phyloP scores from a whole-genome alignment of 1,284 basidiomycete species.

The Tilletia horrida region DNA sequence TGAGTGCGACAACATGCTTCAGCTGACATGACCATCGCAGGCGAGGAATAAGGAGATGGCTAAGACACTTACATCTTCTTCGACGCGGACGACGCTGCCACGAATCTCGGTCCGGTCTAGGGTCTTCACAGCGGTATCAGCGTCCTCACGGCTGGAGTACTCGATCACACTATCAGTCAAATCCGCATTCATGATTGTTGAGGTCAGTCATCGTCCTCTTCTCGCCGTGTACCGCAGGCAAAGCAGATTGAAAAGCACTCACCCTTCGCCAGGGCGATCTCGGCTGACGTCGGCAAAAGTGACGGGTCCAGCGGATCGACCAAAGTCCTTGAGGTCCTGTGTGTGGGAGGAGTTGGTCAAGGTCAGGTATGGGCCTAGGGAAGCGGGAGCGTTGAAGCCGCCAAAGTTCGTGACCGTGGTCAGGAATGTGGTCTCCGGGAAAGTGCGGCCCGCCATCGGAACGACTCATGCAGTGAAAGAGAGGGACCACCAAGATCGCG shows the following conservation, averaged over 20 bases:
- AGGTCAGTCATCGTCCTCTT: background rate
- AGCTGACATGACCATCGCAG: background rate
- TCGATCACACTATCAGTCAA: conserved; percentile 41
- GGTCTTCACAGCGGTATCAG: conserved; percentile 48
- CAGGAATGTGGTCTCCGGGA: no score
- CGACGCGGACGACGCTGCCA: conserved; percentile 49
- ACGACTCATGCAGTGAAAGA: no score
- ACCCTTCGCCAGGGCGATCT: conserved; percentile 48
- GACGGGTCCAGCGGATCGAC: conserved; percentile 73
- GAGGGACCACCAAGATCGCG: no score
- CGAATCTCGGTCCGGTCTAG: conserved; percentile 53
- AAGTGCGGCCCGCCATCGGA: no score
- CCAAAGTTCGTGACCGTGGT: no score
- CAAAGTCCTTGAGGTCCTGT: conserved; percentile 97
- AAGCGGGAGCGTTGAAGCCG: no score
- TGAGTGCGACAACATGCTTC: background rate
- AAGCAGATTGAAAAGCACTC: background rate
- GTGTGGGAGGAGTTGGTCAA: conserved; percentile 68
- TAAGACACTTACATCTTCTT: conserved; percentile 21
- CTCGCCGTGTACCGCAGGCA: background rate
- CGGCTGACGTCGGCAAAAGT: conserved; percentile 50
- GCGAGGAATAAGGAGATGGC: background rate
- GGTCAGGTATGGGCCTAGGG: no score
- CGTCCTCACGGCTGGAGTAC: conserved; percentile 52
- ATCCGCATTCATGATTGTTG: no score